Conservation (phyloP, 2,329 filamentous ascomycete species). For the Alternaria novae-zelandiae region DNA sequence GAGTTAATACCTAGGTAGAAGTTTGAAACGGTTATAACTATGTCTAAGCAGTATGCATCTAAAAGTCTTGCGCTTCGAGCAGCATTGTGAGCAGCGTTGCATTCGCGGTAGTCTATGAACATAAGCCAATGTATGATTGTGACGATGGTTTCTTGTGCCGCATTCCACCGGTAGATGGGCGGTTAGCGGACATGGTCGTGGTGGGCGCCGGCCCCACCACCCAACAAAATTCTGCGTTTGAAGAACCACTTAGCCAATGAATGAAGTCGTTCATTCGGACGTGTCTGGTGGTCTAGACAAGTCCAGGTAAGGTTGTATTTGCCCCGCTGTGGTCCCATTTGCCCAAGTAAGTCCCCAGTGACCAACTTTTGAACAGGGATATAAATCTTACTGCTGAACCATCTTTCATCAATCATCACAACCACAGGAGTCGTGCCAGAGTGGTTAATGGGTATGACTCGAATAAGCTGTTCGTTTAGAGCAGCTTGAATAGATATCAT, state of each 20-base stretch:
- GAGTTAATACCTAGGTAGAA: neutral
- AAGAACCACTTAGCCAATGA: neutral
- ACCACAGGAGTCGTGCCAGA: conserved; percentile 12
- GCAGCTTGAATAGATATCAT: conserved; percentile 24
- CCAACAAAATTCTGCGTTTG: neutral
- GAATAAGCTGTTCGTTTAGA: conserved; percentile 9
- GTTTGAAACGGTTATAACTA: neutral
- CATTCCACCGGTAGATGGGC: neutral
- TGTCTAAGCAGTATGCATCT: neutral
- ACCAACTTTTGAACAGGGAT: neutral
- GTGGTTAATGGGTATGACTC: conserved; percentile 37
- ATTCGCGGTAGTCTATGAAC: neutral
- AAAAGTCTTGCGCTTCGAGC: neutral
- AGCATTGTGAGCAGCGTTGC: neutral
- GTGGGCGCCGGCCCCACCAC: neutral
- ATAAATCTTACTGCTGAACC: neutral
- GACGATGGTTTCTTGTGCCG: neutral
- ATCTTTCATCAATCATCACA: conserved; percentile 1
- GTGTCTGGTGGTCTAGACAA: neutral
- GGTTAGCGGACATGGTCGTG: neutral
- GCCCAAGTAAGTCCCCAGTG: neutral
- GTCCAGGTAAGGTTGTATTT: neutral
- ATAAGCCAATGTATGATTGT: neutral
- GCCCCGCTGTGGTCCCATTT: neutral
- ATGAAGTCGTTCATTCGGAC: neutral